phyloP scores from a whole-genome alignment of 2,329 filamentous ascomycete genomes.

The Aureobasidium sp. region DNA sequence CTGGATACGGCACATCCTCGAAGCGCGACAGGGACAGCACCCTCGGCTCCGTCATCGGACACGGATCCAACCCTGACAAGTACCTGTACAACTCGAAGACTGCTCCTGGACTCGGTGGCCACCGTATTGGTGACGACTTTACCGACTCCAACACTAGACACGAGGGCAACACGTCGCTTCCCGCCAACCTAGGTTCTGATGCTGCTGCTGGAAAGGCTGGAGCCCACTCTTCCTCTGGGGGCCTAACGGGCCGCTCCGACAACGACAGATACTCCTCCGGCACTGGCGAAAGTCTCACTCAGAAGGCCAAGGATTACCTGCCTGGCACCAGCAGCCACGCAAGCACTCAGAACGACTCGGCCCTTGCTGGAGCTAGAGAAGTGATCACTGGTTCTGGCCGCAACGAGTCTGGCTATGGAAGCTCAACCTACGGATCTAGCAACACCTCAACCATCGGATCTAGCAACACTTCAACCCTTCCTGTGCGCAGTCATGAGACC shows the following conservation, averaged over 20 bases:
- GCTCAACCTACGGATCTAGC: neutral
- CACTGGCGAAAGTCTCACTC: slow-evolving; percentile 1
- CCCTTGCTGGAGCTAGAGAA: neutral
- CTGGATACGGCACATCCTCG: slow-evolving; percentile 3
- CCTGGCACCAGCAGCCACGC: neutral
- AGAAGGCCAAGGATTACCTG: slow-evolving; percentile 5
- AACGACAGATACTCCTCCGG: slow-evolving; percentile 1
- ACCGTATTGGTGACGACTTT: slow-evolving; percentile 8
- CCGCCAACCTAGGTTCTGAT: slow-evolving; percentile 5
- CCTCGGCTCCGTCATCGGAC: slow-evolving; percentile 5
- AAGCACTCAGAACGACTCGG: neutral
- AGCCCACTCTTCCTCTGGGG: neutral
- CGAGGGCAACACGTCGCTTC: neutral
- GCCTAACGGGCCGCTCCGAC: neutral
- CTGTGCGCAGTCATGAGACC: neutral
- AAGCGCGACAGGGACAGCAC: neutral
- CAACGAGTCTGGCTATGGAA: neutral
- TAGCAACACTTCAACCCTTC: neutral
- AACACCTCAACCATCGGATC: neutral
- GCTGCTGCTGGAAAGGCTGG: neutral
- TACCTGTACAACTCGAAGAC: slow-evolving; percentile 1
- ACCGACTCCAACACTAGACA: slow-evolving; percentile 10
- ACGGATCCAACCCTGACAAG: slow-evolving; percentile 9
- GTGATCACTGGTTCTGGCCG: neutral
- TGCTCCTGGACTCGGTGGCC: slow-evolving; percentile 13